Evolutionary conservation across 1,139 yeast species (phyloP).

Genomic region (Geotrichum citri-aurantii): DNA sequence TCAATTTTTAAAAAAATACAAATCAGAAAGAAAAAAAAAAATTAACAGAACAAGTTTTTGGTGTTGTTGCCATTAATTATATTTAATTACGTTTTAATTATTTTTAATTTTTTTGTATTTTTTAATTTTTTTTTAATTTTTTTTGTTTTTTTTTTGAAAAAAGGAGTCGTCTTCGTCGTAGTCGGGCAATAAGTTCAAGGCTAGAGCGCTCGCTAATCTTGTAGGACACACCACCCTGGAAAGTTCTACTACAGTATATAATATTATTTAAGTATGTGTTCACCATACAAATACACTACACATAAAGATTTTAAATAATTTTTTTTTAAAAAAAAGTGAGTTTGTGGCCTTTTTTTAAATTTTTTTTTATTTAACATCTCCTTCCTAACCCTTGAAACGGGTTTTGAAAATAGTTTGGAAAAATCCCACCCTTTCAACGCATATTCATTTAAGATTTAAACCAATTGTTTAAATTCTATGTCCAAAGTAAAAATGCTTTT

Average conservation of each 20-base stretch:
- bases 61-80: not conserved
- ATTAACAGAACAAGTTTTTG: not conserved
- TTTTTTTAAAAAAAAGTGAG: not conserved
- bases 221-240: not conserved
- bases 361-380: too few relatives aligned
- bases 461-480: not conserved
- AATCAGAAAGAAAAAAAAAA: too few relatives aligned
- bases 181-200: too few relatives aligned
- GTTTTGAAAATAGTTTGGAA: too few relatives aligned
- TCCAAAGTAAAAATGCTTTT: not conserved
- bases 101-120: not conserved
- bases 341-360: not conserved
- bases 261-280: not conserved
- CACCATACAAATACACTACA: not conserved
- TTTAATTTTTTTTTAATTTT: not conserved
- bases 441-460: too few relatives aligned
- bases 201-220: too few relatives aligned
- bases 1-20: too few relatives aligned
- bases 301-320: too few relatives aligned
- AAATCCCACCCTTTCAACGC: too few relatives aligned
- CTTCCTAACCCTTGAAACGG: not conserved
- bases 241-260: not conserved
- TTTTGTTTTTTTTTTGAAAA: not conserved
- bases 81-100: not conserved
- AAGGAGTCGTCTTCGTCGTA: not conserved